Conservation (phyloP, 2,329 filamentous ascomycete species). For the Pseudogymnoascus sp. region DNA sequence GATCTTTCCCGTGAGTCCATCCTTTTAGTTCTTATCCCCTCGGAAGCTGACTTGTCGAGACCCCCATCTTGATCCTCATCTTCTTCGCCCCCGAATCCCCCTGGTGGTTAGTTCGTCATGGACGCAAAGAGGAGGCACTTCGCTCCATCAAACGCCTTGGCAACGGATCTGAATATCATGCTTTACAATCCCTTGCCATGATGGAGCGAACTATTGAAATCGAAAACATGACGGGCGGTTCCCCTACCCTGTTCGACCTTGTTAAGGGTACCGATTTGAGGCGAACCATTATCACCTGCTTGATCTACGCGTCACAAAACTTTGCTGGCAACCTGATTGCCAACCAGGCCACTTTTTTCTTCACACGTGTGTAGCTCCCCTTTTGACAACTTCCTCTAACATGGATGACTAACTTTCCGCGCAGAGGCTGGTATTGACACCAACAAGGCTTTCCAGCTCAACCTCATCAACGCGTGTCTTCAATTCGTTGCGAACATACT, state of each 20-base stretch:
- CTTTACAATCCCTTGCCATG: conserved; percentile 44
- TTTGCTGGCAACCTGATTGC: conserved; percentile 53
- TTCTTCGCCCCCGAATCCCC: conserved; percentile 37
- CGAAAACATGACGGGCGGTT: conserved; percentile 31
- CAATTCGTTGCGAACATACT: conserved; percentile 29
- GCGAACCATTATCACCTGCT: conserved; percentile 46
- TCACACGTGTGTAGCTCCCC: conserved; percentile 28
- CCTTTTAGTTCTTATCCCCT: neutral
- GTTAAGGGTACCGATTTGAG: conserved; percentile 46
- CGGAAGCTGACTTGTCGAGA: conserved; percentile 22
- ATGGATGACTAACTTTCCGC: conserved; percentile 26
- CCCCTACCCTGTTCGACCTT: conserved; percentile 41
- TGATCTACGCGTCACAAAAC: conserved; percentile 51
- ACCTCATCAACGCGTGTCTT: neutral
- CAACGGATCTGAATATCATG: conserved; percentile 30
- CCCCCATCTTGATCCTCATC: conserved; percentile 43
- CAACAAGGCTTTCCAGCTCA: neutral
- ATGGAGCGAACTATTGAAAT: conserved; percentile 49
- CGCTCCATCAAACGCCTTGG: conserved; percentile 41
- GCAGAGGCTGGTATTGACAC: conserved; percentile 16
- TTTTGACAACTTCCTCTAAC: neutral
- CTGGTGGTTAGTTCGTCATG: conserved; percentile 42
- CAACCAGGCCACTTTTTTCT: conserved; percentile 55
- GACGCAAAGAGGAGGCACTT: conserved; percentile 31
- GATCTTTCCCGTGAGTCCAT: conserved; percentile 38